Conservation (phyloP, 495 filamentous ascomycete species). For the Trichoderma gamsii region DNA sequence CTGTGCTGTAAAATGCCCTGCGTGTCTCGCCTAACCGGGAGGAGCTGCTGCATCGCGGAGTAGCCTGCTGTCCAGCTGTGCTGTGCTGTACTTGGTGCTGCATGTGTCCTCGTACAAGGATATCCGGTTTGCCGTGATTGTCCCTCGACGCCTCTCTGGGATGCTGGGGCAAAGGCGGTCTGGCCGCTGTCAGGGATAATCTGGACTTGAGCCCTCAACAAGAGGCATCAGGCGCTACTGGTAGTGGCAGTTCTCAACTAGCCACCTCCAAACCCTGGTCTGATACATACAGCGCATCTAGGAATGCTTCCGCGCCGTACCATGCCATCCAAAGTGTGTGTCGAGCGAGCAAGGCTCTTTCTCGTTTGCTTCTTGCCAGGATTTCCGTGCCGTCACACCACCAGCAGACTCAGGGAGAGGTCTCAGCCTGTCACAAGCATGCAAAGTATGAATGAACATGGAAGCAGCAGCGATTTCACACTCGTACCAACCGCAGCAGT, state of each 20-base stretch:
- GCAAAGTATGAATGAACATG: neutral
- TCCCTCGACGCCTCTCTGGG: neutral
- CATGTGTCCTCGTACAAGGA: too few species aligned
- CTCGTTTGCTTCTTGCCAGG: neutral
- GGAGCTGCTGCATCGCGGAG: neutral
- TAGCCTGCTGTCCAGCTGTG: too few species aligned
- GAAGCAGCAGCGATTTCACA: neutral
- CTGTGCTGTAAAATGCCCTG: neutral
- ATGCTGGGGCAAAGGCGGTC: slow-evolving; percentile 3
- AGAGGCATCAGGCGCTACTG: neutral
- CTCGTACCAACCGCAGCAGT: neutral
- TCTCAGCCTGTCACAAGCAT: neutral
- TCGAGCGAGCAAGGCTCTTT: neutral
- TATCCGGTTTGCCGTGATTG: too few species aligned
- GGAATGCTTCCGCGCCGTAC: too few species aligned
- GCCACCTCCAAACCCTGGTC: neutral
- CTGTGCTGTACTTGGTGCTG: too few species aligned
- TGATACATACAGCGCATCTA: too few species aligned
- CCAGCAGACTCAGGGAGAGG: neutral
- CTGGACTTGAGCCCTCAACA: neutral
- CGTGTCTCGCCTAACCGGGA: neutral
- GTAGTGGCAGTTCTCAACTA: too few species aligned
- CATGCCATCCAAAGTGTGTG: neutral
- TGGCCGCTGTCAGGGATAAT: neutral
- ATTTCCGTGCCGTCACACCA: neutral